These are phyloP conservation scores for Cucurbita ficifolia DNA, from an alignment of 306 rosid species.

Conservation along the genomic window DNA sequence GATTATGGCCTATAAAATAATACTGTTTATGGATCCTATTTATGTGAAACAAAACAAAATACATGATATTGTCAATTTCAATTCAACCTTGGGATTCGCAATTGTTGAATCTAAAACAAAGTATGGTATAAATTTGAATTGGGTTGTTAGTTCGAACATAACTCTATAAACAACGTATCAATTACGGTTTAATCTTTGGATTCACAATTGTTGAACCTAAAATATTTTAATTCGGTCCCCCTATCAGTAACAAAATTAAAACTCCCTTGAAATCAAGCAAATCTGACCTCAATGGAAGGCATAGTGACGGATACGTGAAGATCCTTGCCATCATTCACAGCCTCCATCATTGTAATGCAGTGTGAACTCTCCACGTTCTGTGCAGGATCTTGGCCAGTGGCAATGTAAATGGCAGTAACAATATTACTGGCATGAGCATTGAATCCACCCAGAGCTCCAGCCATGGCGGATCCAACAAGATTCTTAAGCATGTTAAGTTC, in stretches of 20 bases:
- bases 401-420: conserved; percentile 62
- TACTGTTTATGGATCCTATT: background rate
- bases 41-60: too few relatives aligned
- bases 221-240: too few relatives aligned
- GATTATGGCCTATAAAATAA: background rate
- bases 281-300: conserved; percentile 77
- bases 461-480: conserved; percentile 76
- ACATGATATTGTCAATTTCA: too few relatives aligned
- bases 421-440: conserved; percentile 93
- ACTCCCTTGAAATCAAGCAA: background rate
- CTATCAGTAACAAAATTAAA: too few relatives aligned
- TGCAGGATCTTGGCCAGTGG: conserved; percentile 97
- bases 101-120: too few relatives aligned
- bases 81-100: too few relatives aligned
- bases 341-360: conserved; percentile 89
- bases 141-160: too few relatives aligned
- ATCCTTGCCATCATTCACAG: conserved; percentile 60
- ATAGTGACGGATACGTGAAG: conserved; percentile 83
- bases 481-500: conserved; percentile 95
- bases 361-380: conserved; percentile 89
- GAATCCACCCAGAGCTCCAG: conserved; percentile 94
- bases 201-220: too few relatives aligned
- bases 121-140: too few relatives aligned
- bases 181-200: too few relatives aligned
- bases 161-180: too few relatives aligned